phyloP scores from a whole-genome alignment of 345 rosid genomes.

The Isatis tinctoria region DNA sequence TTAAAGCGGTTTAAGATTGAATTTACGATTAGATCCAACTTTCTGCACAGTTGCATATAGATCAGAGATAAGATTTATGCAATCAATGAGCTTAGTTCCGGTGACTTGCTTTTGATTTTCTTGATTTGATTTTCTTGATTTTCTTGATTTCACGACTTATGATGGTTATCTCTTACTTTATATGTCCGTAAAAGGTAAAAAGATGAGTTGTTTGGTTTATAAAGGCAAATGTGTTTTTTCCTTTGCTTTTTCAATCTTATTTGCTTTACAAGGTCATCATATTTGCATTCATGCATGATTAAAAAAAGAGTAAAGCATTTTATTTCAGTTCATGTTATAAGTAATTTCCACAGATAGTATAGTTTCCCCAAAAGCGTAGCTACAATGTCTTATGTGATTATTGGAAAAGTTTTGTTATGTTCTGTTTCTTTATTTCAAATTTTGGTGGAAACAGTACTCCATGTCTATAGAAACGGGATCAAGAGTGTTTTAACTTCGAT shows the following conservation, averaged over 20 bases:
- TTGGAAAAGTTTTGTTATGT: not conserved
- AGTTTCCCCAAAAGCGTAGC: not conserved
- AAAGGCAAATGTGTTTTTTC: not conserved
- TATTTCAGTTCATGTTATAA: not conserved
- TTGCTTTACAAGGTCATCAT: constrained; percentile 27
- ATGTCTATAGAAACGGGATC: not conserved
- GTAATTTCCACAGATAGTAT: constrained; percentile 5
- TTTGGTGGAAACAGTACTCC: not conserved
- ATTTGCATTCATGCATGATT: constrained; percentile 21
- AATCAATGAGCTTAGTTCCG: too few species aligned
- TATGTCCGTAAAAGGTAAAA: constrained; percentile 6
- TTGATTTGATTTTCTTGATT: not conserved
- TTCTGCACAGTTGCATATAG: not conserved
- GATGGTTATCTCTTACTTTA: not conserved
- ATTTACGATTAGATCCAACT: not conserved
- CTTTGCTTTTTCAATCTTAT: not conserved
- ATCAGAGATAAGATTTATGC: too few species aligned
- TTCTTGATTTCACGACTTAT: constrained; percentile 11
- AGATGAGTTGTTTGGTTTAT: not conserved
- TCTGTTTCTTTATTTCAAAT: constrained; percentile 4
- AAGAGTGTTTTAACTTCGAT: not conserved
- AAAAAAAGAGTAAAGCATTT: not conserved
- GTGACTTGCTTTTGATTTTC: not conserved
- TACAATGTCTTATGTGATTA: not conserved
- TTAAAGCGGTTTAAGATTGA: too few species aligned